Evolutionary conservation across 2,329 filamentous ascomycete species (phyloP).

Genomic region (Pseudogymnoascus sp.): DNA sequence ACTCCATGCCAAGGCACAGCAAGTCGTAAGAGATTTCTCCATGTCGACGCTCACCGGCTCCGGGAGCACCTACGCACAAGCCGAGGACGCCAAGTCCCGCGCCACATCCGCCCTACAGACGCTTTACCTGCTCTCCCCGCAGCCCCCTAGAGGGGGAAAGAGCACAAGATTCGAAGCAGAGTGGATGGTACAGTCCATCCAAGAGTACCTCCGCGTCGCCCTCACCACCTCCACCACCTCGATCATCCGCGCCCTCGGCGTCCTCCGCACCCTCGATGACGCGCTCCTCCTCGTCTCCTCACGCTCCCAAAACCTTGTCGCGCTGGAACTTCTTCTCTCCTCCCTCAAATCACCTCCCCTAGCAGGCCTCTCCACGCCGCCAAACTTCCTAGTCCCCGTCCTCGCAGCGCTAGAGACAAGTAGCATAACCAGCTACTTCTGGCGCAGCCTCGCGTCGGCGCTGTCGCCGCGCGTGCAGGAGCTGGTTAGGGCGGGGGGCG

Average conservation of each 20-base stretch:
- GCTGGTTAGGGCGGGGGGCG: slow-evolving; percentile 72
- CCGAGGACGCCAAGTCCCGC: slow-evolving; percentile 65
- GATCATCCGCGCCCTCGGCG: slow-evolving; percentile 66
- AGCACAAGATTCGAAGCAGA: slow-evolving; percentile 50
- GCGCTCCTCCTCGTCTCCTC: slow-evolving; percentile 73
- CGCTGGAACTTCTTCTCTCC: slow-evolving; percentile 69
- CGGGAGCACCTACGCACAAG: slow-evolving; percentile 48
- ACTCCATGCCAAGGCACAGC: slow-evolving; percentile 65
- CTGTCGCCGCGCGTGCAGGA: slow-evolving; percentile 74
- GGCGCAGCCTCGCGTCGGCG: slow-evolving; percentile 75
- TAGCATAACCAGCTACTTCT: slow-evolving; percentile 84
- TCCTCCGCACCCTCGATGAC: slow-evolving; percentile 73
- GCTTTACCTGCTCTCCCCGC: slow-evolving; percentile 74
- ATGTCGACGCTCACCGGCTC: slow-evolving; percentile 47
- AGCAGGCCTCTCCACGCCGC: slow-evolving; percentile 32
- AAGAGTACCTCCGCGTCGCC: slow-evolving; percentile 72
- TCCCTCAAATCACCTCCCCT: slow-evolving; percentile 58
- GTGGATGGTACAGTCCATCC: slow-evolving; percentile 66
- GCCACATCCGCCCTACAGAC: slow-evolving; percentile 66
- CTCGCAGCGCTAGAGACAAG: slow-evolving; percentile 76
- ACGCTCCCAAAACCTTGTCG: slow-evolving; percentile 85
- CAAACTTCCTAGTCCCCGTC: slow-evolving; percentile 60
- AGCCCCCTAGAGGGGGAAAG: slow-evolving; percentile 43
- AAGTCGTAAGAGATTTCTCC: slow-evolving; percentile 75
- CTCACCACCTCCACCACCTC: slow-evolving; percentile 70